These are phyloP conservation scores for Daldinia grandis DNA, from an alignment of 495 filamentous ascomycete species.

Conservation along the genomic window DNA sequence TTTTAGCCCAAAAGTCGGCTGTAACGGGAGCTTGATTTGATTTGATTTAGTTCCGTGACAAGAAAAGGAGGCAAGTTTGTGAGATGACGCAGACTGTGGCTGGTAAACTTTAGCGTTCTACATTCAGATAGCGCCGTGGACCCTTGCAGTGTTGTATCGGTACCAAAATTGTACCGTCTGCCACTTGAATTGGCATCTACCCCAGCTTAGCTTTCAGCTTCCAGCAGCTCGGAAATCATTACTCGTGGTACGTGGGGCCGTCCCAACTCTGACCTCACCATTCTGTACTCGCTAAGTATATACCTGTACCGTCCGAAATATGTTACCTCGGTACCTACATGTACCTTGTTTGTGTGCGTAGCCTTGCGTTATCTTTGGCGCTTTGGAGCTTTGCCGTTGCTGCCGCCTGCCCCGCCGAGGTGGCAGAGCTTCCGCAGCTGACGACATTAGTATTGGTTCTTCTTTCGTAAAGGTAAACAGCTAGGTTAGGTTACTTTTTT, in stretches of 20 bases:
- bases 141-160: constrained; percentile 2
- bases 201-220: constrained; percentile 16
- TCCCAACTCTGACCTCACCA: constrained; percentile 27
- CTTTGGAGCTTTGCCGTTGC: constrained; percentile 21
- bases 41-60: constrained; percentile 16
- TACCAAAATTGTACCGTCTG: constrained; percentile 15
- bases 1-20: constrained; percentile 28
- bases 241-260: neutral
- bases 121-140: neutral
- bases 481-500: too few relatives aligned
- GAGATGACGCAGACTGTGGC: constrained; percentile 38
- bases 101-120: constrained; percentile 4
- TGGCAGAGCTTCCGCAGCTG: constrained; percentile 39
- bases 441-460: constrained; percentile 32
- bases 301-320: constrained; percentile 3
- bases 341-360: neutral
- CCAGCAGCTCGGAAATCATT: neutral
- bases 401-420: constrained; percentile 37
- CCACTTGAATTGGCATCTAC: constrained; percentile 6
- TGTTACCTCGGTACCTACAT: neutral
- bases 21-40: constrained; percentile 11
- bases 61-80: constrained; percentile 34
- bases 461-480: constrained; percentile 25
- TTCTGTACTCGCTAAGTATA: constrained; percentile 20
- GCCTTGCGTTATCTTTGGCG: neutral